A percentile compares a stretch with the other conserved stretches of the same genome.
phyloP scores from a whole-genome alignment of 2,329 filamentous ascomycete genomes.

The Fusarium coffeatum region DNA sequence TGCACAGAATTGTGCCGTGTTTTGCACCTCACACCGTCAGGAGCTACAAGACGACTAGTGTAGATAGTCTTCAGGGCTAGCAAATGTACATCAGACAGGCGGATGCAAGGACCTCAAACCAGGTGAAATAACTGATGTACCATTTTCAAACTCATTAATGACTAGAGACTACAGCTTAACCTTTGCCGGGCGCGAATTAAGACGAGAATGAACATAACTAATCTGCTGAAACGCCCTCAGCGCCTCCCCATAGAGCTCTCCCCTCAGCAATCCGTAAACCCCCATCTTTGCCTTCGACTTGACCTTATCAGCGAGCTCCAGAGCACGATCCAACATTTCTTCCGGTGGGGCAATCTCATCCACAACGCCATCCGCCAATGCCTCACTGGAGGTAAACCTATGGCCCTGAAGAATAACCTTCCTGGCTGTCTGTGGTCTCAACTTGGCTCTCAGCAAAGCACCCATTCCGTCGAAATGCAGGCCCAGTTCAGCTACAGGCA shows the following conservation, averaged over 20 bases:
- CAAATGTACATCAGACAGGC: neutral
- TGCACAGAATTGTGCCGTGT: too few species aligned
- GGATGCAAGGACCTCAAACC: neutral
- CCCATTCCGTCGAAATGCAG: conserved; percentile 7
- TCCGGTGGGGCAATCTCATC: neutral
- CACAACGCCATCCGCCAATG: neutral
- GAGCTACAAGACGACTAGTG: too few species aligned
- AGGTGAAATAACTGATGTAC: neutral
- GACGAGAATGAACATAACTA: conserved; percentile 12
- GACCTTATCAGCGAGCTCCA: neutral
- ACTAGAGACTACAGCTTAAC: neutral
- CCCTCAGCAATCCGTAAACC: neutral
- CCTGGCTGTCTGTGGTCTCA: neutral
- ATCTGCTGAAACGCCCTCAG: conserved; percentile 8
- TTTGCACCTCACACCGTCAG: too few species aligned
- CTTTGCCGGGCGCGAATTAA: neutral
- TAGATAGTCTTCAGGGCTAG: neutral
- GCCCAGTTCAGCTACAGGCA: neutral
- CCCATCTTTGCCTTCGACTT: conserved; percentile 10
- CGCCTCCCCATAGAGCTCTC: neutral
- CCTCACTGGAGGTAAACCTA: conserved; percentile 2
- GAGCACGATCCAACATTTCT: neutral
- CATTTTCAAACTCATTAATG: too few species aligned
- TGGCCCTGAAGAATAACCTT: neutral
- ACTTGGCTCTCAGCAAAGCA: conserved; percentile 1